phyloP scores from a whole-genome alignment of 1,284 basidiomycete genomes.

The Microbotryomycetes sp. region DNA sequence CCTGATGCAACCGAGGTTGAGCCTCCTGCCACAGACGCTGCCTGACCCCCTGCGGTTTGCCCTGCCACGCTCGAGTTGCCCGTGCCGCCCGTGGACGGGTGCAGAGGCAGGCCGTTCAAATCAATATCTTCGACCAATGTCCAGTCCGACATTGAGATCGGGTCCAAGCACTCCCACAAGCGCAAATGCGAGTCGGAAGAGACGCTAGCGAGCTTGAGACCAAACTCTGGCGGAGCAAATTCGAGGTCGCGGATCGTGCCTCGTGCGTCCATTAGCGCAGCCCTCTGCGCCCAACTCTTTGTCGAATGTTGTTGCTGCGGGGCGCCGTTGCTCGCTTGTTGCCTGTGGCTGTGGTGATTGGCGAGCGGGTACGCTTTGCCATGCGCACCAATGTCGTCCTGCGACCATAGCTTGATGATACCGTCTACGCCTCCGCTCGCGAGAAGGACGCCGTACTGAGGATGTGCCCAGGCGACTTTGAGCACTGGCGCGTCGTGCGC shows the following conservation, averaged over 20 bases:
- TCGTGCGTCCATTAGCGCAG: conserved; percentile 68
- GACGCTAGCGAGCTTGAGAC: conserved; percentile 76
- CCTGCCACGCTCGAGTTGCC: neutral
- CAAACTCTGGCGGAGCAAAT: conserved; percentile 76
- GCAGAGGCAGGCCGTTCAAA: conserved; percentile 47
- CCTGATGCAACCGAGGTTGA: neutral
- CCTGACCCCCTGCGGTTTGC: neutral
- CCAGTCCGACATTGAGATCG: conserved; percentile 55
- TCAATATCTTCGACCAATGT: conserved; percentile 70
- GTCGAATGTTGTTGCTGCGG: neutral
- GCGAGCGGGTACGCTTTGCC: conserved; percentile 39
- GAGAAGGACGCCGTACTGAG: conserved; percentile 75
- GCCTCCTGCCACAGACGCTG: neutral
- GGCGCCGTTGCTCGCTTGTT: conserved; percentile 34
- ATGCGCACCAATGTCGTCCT: conserved; percentile 10
- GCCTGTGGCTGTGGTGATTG: conserved; percentile 37
- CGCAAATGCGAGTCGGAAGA: conserved; percentile 77
- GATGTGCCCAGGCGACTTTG: conserved; percentile 78
- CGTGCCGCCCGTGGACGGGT: conserved; percentile 11
- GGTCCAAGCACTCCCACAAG: conserved; percentile 83
- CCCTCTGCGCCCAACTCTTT: conserved; percentile 56
- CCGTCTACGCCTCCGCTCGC: conserved; percentile 80
- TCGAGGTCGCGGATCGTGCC: conserved; percentile 75
- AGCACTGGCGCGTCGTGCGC: conserved; percentile 82
- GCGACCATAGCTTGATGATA: conserved; percentile 71